A percentile compares a stretch with the other conserved stretches of the same genome.
phyloP scores from a whole-genome alignment of 768 basidiomycete genomes.

The Boletellus emodensis region DNA sequence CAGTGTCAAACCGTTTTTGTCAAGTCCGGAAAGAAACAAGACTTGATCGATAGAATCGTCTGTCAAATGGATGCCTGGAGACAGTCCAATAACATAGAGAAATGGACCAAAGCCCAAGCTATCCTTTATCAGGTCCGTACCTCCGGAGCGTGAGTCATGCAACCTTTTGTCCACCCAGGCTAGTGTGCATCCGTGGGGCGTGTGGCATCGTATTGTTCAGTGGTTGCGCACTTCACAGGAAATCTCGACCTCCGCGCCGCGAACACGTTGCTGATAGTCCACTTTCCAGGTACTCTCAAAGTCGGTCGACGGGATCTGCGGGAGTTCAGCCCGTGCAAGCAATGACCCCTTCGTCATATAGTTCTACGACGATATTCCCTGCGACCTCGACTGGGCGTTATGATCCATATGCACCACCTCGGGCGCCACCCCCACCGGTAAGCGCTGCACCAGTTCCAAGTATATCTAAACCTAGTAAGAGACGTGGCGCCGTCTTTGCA shows the following conservation, averaged over 20 bases:
- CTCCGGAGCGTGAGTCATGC: constrained; percentile 57
- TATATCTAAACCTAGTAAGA: constrained; percentile 27
- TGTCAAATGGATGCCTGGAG: constrained; percentile 59
- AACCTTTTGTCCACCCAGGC: constrained; percentile 9
- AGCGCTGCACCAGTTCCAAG: constrained; percentile 32
- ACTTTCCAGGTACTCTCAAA: constrained; percentile 26
- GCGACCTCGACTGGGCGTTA: constrained; percentile 43
- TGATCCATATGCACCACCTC: constrained; percentile 65
- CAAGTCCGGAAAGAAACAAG: constrained; percentile 84
- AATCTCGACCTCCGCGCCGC: neutral
- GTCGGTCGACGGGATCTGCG: constrained; percentile 21
- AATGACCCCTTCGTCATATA: constrained; percentile 17
- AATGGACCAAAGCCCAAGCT: constrained; percentile 65
- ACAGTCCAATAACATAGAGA: constrained; percentile 50
- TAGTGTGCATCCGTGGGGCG: constrained; percentile 7
- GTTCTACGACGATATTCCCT: constrained; percentile 22
- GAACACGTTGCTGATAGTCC: constrained; percentile 16
- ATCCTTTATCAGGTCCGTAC: constrained; percentile 65
- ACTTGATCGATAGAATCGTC: constrained; percentile 75
- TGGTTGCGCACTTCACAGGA: constrained; percentile 7
- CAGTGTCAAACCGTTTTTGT: constrained; percentile 64
- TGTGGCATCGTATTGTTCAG: constrained; percentile 8
- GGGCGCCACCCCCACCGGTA: constrained; percentile 38
- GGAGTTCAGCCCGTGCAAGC: constrained; percentile 25
- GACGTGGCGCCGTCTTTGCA: constrained; percentile 10